Evolutionary conservation across 1,284 basidiomycete species (phyloP), one percentile per base, ranked within the genome.

Genomic region (Calocybe gambosa): DNA sequence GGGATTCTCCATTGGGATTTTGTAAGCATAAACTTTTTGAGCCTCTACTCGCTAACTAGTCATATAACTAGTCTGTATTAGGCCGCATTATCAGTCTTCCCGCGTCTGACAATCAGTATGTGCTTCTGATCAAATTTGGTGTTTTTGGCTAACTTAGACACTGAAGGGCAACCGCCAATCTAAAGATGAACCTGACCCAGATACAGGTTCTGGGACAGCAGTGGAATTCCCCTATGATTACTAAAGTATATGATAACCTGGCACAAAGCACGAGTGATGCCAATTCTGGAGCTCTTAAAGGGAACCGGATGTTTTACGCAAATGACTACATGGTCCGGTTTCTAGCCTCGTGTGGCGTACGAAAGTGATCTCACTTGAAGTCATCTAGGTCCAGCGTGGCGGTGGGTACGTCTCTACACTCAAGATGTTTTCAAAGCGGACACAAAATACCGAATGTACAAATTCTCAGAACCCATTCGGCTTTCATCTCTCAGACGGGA

Each of bases 401-500:
- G 21, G 23, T 18, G 51, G 48, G 42, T 55, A 55, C 43, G 51
- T 55, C 20, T 71, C 79, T 6, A 78, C 80, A 0, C 62, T 85
- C 46, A 84, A 80, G 61, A 80, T 84, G 77, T 78, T 72, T 52
- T 83, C 82, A 2, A 71, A 63, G 2, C 66, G 84, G 42, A 83
- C 81, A 4, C 57, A 62, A 47, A 84, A 84, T 55, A 74, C 78
- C 0, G 84, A 87, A 63, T 85, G 79, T 53, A 68, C 71, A 7
- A 85, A 86, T 57, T 63, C 62, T 9, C 74, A 82, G 55, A 86
- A 85, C 53, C 77, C 74, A 5, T 64, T 75, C 10, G 84, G 82
- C 0, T 84, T 85, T 62, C 82, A 85, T 54, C 67, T 86, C 3
- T 70, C 80, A 0, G 81, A 85, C 51, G 83, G 83, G 0, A 71